Percentiles rank a stretch among this genome's conserved stretches.
Conservation (phyloP, 2,329 filamentous ascomycete species). For the Diaporthe velutina region DNA sequence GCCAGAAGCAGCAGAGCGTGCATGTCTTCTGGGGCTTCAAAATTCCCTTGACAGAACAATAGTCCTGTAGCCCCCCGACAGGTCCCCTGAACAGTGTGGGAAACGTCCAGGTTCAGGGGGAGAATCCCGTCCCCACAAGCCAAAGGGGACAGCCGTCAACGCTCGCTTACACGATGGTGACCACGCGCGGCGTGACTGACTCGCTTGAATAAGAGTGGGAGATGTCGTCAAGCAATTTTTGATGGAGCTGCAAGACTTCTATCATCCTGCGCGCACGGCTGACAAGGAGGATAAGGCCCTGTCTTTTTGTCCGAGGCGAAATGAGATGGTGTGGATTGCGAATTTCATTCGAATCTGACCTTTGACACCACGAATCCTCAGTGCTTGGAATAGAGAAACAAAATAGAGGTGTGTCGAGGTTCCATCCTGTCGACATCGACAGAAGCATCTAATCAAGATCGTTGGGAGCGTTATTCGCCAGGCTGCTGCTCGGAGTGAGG, state of each 20-base stretch:
- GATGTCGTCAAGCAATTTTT: not conserved
- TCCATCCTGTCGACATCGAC: not conserved
- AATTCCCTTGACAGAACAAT: not conserved
- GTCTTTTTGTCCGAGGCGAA: not conserved
- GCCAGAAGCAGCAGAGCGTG: not conserved
- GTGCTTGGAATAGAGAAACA: not conserved
- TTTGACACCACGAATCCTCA: not conserved
- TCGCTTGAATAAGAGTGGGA: not conserved
- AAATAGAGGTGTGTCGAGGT: not conserved
- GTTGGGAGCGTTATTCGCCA: not conserved
- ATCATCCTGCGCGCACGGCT: not conserved
- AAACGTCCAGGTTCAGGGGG: slow-evolving; percentile 25
- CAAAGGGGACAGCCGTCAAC: slow-evolving; percentile 13
- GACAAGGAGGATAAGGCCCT: no score
- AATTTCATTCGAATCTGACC: not conserved
- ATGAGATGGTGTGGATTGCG: not conserved
- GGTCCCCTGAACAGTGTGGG: slow-evolving; percentile 18
- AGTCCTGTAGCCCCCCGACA: not conserved
- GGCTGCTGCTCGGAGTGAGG: not conserved
- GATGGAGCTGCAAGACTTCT: not conserved
- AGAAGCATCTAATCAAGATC: not conserved
- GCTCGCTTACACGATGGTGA: slow-evolving; percentile 5
- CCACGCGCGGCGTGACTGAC: not conserved
- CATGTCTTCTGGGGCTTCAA: not conserved
- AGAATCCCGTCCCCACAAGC: slow-evolving; percentile 19